Evolutionary conservation across 129 eudicot genomes (phyloP).

Genomic region (Daucus carota): DNA sequence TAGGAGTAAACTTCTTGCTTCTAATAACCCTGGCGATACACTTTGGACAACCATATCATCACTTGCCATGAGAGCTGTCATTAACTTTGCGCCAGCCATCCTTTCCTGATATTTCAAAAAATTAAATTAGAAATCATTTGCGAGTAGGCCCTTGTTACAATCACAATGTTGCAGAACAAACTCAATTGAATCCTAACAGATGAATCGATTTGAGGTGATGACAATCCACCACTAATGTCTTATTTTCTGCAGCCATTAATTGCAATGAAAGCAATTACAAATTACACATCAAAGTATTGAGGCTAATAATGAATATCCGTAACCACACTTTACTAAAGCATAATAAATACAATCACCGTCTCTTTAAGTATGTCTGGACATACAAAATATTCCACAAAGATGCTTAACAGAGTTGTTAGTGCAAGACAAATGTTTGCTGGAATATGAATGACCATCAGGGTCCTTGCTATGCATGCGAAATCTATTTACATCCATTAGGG

Average conservation of each 20-base stretch:
- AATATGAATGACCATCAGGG: no score
- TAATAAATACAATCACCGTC: background rate
- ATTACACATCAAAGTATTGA: background rate
- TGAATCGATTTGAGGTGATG: background rate
- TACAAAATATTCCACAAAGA: background rate
- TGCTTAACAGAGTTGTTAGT: background rate
- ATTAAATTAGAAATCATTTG: background rate
- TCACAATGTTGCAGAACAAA: background rate
- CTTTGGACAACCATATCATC: slow-evolving; percentile 54
- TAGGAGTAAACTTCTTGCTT: slow-evolving; percentile 51
- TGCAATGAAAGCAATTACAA: background rate
- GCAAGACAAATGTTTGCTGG: background rate
- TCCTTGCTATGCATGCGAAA: no score
- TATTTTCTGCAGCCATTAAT: background rate
- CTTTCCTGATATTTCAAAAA: slow-evolving; percentile 41
- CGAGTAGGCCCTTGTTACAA: background rate
- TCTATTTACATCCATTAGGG: no score
- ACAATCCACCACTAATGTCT: background rate
- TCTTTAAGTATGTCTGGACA: background rate
- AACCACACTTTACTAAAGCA: background rate
- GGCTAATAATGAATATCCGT: background rate
- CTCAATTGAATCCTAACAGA: background rate
- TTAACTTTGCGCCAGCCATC: slow-evolving; percentile 68
- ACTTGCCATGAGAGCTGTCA: slow-evolving; percentile 72
- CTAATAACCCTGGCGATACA: slow-evolving; percentile 46